These are phyloP conservation scores for Panaeolus papilionaceus DNA, from an alignment of 768 basidiomycete species.

Conservation along the genomic window DNA sequence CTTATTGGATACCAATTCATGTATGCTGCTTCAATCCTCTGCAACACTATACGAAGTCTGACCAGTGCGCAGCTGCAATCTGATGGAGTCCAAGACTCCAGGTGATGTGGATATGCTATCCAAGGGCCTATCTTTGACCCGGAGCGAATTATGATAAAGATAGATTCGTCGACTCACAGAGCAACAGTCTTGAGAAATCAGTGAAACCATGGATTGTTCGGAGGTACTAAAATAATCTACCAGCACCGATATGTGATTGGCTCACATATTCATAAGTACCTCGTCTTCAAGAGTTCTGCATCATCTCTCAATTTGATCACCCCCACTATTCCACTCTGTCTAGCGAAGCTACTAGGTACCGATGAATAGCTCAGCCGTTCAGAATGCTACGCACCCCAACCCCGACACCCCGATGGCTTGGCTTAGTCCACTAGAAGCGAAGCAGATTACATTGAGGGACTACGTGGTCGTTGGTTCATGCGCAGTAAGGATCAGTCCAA, in stretches of 20 bases:
- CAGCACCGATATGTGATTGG: neutral
- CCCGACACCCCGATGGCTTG: neutral
- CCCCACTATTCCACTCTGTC: neutral
- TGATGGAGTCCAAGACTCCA: no score
- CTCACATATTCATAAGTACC: neutral
- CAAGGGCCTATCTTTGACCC: no score
- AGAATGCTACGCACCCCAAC: neutral
- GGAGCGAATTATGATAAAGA: neutral
- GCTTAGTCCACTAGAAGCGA: neutral
- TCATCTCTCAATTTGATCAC: neutral
- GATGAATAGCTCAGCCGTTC: neutral
- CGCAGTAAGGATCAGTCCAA: neutral
- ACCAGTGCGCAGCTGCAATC: no score
- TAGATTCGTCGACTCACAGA: neutral
- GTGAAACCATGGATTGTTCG: neutral
- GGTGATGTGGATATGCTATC: no score
- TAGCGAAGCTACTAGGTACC: neutral
- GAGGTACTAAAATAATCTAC: neutral
- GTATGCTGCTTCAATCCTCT: no score
- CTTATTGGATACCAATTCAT: no score
- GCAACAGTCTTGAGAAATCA: neutral
- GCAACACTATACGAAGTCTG: no score
- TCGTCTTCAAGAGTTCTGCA: neutral
- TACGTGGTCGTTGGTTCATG: constrained; percentile 6
- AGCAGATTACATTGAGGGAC: neutral